Conservation (phyloP, 495 filamentous ascomycete species). For the Rhizodiscina lignyota region DNA sequence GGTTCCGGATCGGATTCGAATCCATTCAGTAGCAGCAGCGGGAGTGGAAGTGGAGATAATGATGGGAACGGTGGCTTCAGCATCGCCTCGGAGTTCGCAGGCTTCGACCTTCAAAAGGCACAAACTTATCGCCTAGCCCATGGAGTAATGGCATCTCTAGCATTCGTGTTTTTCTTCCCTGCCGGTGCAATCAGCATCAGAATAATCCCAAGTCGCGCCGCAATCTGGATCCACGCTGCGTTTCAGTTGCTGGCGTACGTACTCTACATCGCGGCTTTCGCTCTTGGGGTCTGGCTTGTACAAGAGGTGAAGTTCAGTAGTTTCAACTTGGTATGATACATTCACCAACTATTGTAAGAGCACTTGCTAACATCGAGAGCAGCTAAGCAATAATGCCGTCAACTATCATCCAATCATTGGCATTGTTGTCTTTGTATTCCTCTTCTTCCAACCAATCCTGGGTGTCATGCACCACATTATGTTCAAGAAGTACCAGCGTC, state of each 20-base stretch:
- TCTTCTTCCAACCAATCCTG: conserved; percentile 8
- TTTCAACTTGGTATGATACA: not conserved
- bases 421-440: conserved; percentile 7
- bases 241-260: conserved; percentile 10
- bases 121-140: conserved; percentile 7
- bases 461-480: conserved; percentile 6
- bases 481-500: conserved; percentile 7
- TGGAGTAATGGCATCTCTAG: conserved; percentile 10
- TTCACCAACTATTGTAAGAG: not conserved
- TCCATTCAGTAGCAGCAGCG: no score
- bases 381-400: no score
- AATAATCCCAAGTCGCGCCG: conserved; percentile 2
- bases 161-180: conserved; percentile 16
- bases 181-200: conserved; percentile 14
- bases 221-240: conserved; percentile 12
- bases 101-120: not conserved
- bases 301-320: conserved; percentile 1
- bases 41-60: no score
- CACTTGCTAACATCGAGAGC: not conserved
- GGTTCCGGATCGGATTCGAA: no score
- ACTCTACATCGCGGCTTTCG: conserved; percentile 10
- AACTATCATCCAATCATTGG: conserved; percentile 5
- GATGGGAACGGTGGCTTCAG: no score
- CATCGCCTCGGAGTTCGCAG: not conserved
- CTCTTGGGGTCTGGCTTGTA: conserved; percentile 14